These are phyloP conservation scores for Tetrahymena malaccensis DNA, from an alignment of 73 alveolate genomes.

Conservation along the genomic window DNA sequence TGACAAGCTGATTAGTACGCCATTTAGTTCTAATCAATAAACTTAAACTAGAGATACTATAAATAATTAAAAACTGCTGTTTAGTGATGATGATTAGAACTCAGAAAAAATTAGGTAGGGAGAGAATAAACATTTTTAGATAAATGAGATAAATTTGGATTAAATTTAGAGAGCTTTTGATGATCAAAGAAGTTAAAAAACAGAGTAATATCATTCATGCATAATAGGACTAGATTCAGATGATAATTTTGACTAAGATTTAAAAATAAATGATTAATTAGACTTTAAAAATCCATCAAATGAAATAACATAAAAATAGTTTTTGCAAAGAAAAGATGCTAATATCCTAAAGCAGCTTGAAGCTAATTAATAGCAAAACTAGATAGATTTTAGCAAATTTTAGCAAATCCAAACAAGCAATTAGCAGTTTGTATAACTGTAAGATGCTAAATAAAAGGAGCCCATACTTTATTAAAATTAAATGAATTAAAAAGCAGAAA, in stretches of 20 bases:
- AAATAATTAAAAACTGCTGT: neutral
- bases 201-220: neutral
- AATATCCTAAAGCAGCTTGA: neutral
- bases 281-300: too few relatives aligned
- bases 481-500: neutral
- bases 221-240: neutral
- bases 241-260: neutral
- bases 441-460: neutral
- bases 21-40: neutral
- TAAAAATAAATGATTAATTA: neutral
- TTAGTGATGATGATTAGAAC: neutral
- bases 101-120: neutral
- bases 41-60: neutral
- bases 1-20: neutral
- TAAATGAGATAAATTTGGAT: neutral
- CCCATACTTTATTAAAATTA: neutral
- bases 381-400: neutral
- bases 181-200: neutral
- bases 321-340: neutral
- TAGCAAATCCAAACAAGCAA: too few relatives aligned
- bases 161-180: neutral
- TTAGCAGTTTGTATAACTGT: neutral
- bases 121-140: neutral
- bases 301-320: too few relatives aligned
- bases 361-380: too few relatives aligned